These are phyloP conservation scores for Vachellia collinsii DNA, from an alignment of 306 rosid species.

Conservation along the genomic window DNA sequence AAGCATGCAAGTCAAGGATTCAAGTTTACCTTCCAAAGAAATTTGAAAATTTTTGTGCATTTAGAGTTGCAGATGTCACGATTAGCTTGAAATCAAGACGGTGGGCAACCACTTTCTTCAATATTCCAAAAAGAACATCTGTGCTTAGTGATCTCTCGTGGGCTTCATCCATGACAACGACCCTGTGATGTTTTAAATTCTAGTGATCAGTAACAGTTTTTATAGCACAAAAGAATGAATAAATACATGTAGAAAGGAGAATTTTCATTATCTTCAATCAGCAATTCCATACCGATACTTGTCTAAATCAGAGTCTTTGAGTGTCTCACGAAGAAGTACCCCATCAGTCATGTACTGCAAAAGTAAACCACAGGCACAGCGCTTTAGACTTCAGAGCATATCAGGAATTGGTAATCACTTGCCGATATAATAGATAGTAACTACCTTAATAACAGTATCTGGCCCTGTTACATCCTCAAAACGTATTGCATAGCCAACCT, in stretches of 20 bases:
- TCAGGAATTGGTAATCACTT: constrained; percentile 12
- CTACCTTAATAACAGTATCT: constrained; percentile 82
- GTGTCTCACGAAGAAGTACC: constrained; percentile 95
- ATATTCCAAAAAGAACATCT: constrained; percentile 92
- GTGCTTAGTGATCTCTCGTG: constrained; percentile 95
- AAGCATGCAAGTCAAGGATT: constrained; percentile 9
- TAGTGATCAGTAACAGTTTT: constrained; percentile 29
- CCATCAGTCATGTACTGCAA: constrained; percentile 99
- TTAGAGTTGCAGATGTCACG: constrained; percentile 94
- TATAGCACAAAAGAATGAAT: constrained; percentile 28
- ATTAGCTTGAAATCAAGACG: constrained; percentile 97
- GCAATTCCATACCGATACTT: constrained; percentile 75
- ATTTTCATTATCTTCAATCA: constrained; percentile 25
- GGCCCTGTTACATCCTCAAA: constrained; percentile 99
- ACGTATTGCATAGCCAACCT: constrained; percentile 97
- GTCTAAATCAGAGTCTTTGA: constrained; percentile 93
- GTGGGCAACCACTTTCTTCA: constrained; percentile 92
- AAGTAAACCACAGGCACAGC: constrained; percentile 32
- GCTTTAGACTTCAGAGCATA: constrained; percentile 35
- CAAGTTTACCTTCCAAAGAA: constrained; percentile 90
- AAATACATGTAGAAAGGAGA: constrained; percentile 1
- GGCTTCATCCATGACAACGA: constrained; percentile 98
- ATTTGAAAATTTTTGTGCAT: constrained; percentile 89
- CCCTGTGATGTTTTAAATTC: constrained; percentile 57
- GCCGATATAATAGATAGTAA: neutral